phyloP scores from a whole-genome alignment of 2,329 filamentous ascomycete species.

The Colletotrichum sp. region DNA sequence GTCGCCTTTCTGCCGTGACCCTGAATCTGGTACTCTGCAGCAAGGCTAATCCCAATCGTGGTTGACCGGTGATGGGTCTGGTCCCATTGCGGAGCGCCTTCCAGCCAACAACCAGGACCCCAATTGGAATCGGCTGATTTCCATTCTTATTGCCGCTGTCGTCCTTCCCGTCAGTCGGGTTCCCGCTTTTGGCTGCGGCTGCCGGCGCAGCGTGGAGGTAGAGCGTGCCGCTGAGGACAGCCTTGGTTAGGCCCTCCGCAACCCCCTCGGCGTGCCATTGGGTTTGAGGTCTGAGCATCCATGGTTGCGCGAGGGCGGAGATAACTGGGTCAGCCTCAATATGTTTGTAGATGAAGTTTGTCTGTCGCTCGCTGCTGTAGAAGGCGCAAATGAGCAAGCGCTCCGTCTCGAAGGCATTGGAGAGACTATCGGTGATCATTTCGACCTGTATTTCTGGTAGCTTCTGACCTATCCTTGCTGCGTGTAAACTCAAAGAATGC shows the following conservation, averaged over 20 bases:
- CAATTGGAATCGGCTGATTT: not conserved
- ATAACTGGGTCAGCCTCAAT: not conserved
- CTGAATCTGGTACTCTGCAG: not conserved
- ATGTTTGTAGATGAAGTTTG: not conserved
- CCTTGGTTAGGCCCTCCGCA: not conserved
- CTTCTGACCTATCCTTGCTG: no score
- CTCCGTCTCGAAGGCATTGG: not conserved
- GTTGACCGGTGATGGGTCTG: not conserved
- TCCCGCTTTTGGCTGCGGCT: no score
- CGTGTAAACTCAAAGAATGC: no score
- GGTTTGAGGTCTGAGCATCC: not conserved
- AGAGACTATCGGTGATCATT: not conserved
- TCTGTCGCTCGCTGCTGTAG: not conserved
- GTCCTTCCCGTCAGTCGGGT: rapidly evolving
- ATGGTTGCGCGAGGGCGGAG: not conserved
- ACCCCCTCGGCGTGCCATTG: not conserved
- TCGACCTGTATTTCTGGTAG: no score
- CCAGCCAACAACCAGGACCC: not conserved
- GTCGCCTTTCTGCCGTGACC: not conserved
- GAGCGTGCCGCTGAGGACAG: not conserved
- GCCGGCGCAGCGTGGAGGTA: no score
- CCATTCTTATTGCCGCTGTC: not conserved
- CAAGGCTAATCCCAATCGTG: not conserved
- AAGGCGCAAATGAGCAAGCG: not conserved
- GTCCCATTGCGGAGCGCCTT: not conserved